A percentile compares a stretch with the other conserved stretches of the same genome.
These are phyloP conservation scores for Ailanthus altissimus DNA, from an alignment of 345 rosid genomes.

Conservation along the genomic window DNA sequence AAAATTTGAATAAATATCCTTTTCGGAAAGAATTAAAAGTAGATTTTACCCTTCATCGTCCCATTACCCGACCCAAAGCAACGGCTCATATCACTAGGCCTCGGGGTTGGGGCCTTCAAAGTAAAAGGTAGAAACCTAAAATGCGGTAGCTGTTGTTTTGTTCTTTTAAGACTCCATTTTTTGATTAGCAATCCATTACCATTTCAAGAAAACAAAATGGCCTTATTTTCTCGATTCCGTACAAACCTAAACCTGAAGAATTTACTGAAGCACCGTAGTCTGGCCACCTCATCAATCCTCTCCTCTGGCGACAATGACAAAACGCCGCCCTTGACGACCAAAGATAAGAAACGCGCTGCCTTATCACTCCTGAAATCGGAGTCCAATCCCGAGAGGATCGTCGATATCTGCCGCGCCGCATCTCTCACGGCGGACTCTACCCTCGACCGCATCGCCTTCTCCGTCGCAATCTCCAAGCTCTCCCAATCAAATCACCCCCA, in stretches of 20 bases:
- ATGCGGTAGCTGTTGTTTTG: background rate
- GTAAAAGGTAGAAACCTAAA: too few species aligned
- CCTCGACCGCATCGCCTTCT: conserved; percentile 66
- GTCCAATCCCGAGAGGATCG: conserved; percentile 65
- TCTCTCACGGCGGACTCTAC: conserved; percentile 56
- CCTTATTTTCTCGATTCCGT: conserved; percentile 50
- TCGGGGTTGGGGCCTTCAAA: too few species aligned
- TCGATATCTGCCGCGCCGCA: conserved; percentile 86
- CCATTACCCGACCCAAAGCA: too few species aligned
- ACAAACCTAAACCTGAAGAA: conserved; percentile 26
- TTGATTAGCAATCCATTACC: too few species aligned
- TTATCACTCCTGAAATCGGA: conserved; percentile 70
- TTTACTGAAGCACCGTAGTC: conserved; percentile 24
- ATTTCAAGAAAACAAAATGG: too few species aligned
- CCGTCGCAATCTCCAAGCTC: conserved; percentile 65
- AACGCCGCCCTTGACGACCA: conserved; percentile 40
- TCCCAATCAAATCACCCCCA: conserved; percentile 50
- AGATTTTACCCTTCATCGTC: too few species aligned
- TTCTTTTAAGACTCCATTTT: background rate
- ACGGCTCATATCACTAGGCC: too few species aligned
- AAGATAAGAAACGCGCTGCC: conserved; percentile 63
- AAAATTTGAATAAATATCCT: too few species aligned
- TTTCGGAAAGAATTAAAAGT: too few species aligned
- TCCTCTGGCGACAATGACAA: conserved; percentile 31
- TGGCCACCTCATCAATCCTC: conserved; percentile 43